Evolutionary conservation across 805 yeast genomes (phyloP).

Genomic region (Metschnikowia reukaufii): DNA sequence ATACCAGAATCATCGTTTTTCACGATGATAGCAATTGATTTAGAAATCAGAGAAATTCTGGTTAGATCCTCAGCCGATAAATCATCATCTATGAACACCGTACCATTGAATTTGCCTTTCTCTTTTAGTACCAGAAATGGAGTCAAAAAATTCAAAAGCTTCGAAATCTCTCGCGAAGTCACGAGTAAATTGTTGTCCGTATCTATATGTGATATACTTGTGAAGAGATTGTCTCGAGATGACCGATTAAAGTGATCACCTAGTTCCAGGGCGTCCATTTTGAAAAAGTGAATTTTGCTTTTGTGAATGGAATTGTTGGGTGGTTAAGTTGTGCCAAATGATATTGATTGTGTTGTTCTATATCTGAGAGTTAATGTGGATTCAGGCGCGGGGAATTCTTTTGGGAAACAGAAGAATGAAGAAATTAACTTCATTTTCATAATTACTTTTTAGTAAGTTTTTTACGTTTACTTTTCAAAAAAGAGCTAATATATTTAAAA

Average conservation of each 20-base stretch:
- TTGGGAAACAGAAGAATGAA: no score
- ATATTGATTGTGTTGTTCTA: no score
- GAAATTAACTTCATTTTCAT: no score
- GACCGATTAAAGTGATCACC: conserved; percentile 18
- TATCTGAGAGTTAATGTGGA: no score
- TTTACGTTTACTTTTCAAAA: no score
- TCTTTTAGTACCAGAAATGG: conserved; percentile 55
- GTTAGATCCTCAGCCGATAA: conserved; percentile 3
- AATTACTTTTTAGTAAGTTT: no score
- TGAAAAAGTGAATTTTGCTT: no score
- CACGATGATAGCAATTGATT: conserved; percentile 10
- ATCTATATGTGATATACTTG: conserved; percentile 24
- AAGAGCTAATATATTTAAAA: no score
- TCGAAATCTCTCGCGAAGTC: conserved; percentile 48
- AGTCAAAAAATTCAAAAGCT: conserved; percentile 51
- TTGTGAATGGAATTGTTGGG: no score
- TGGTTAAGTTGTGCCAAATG: no score
- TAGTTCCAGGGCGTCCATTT: conserved; percentile 2
- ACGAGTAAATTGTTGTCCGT: conserved; percentile 28
- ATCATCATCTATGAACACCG: conserved; percentile 16
- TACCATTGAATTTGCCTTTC: conserved; percentile 43
- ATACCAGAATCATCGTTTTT: conserved; percentile 9
- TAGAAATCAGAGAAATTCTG: conserved; percentile 1
- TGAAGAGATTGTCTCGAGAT: conserved; percentile 23
- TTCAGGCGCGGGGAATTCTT: no score